Base-by-base conservation (phyloP, 768 basidiomycete species). In the Mycena albidolilacea region DNA sequence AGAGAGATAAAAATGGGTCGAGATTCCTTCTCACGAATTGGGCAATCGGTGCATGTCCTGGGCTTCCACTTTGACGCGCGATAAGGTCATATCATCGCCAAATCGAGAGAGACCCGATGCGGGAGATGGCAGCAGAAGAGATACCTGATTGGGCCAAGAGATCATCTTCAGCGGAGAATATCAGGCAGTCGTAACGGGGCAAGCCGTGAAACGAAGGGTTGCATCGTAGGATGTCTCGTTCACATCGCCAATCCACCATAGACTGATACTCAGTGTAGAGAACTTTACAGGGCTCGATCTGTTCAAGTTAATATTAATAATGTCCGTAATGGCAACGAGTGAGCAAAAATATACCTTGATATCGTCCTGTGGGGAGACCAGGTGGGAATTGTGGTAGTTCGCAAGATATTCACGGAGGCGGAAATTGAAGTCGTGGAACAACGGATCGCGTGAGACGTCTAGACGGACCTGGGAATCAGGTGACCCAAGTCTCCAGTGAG, bases 301-400 rank as follows among this genome's bases (percentile, higher is more conserved):
- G 30, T 64, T 23, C 63, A 64, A 3, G 63, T n/a, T n/a, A n/a
- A n/a, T n/a, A n/a, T 78, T 67, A 43, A 10, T 43, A 14, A 43
- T 43, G 41, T 43, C 8, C 12, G 41, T 43, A 14, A 43, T 14
- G 8, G 8, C 41, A 43, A 30, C 30, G 1, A 30, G 30, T 30
- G 30, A 30, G 30, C 30, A n/a, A 30, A 30, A 30, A 30, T 30
- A 30, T 30, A 43, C 41, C 41, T 43, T 43, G 41, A 43, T 43
- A 43, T 43, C 4, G 12, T 43, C 41, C 12, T 43, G 10, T 14
- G 41, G 41, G 41, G 41, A 43, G 10, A 43, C 41, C 41, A 43
- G 41, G 12, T 43, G 41, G 41, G 41, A 43, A 10, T 1, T 5
- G 12, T 43, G 41, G 12, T 43, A 14, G 12, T 43, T 2, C 5